Evolutionary conservation across 192 early-diverging fungal genomes (phyloP), one percentile per base, ranked within the genome.

Genomic region (Spinellus fusiger): DNA sequence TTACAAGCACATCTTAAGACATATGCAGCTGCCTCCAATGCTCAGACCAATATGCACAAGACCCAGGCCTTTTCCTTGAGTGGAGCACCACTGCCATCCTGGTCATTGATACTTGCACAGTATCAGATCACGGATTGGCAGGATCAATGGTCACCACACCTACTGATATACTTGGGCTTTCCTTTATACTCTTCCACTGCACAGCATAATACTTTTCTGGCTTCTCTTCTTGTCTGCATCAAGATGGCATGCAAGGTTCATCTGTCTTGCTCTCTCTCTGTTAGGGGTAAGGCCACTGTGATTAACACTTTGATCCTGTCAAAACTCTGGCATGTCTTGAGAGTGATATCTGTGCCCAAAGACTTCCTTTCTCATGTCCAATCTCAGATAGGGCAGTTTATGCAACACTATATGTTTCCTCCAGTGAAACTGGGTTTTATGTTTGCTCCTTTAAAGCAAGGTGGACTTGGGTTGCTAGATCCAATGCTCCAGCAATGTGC

Each of bases 21-120:
- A 40, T 73, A 73, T 28, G 22, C 28, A 1, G 2, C 32, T 32
- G 57, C 35, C 1, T 57, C 58, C 0, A 73, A 73, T 22, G 65
- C 62, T 5, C 58, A 53, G 23, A 37, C 68, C n/a, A 68, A 73
- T 34, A 8, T 64, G 5, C 13, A 37, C 8, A 73, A 73, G 31
- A 73, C 66, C 6, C 31, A 49, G 0, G 49, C 53, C 3, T 59
- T 73, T 44, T 64, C 66, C 3, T 27, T 66, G 5, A 44, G 34
- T 6, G 65, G 56, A 0, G 16, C 20, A 12, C 29, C 48, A 8
- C 18, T 1, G 1, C 12, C 35, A 15, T 15, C 3, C 10, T 64
- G 53, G 53, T 28, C 16, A 18, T 6, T 12, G 6, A n/a, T 10
- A 33, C 34, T 31, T 1, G 20, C 5, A 12, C 5, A 9, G 5